Evolutionary conservation across 2,329 filamentous ascomycete species (phyloP), one percentile per base, ranked within the genome.

Genomic region (Aspergillus viridinutans): DNA sequence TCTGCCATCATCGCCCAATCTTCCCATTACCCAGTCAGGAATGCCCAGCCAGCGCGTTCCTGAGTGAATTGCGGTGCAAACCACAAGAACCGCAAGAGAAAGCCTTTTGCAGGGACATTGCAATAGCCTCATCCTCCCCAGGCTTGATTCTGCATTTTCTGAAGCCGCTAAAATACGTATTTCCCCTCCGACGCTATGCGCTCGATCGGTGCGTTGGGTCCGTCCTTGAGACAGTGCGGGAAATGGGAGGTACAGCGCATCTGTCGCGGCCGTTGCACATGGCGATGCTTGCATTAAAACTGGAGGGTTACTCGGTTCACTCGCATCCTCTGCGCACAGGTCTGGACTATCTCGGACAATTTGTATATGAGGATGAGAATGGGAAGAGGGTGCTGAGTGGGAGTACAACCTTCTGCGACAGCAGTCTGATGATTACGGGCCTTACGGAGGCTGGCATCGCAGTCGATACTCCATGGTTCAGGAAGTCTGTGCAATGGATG

Each of bases 21-120:
- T 74, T 66, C 54, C 45, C 62, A 0, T 58, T 72, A 1, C 68
- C 68, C 7, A 69, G 69, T 50, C 65, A 67, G 2, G 20, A 14
- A 2, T 56, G 38, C 0, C 26, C 40, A 4, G 20, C 28, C 3
- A 69, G 68, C 29, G 29, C 64, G 23, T 73, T 65, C 42, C 54
- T 74, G 2, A 71, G 74, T 50, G 71, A 74, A 50, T 54, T 72
- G 5, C 74, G 71, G 72, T 40, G 55, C 12, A 59, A 71, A 40
- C 62, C 62, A 1, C 4, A 14, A 32, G 12, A 32, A 47, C 20
- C 0, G 50, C 58, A 8, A 70, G 71, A 38, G 55, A 42, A 1
- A 56, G 66, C 5, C 58, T 64, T 10, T 69, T 66, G 49, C 23
- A 54, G 29, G 53, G 53, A 6, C 49, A 59, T 49, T 68, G 68